phyloP scores from a whole-genome alignment of 1,139 yeast species.

The Candida dubliniensis region DNA sequence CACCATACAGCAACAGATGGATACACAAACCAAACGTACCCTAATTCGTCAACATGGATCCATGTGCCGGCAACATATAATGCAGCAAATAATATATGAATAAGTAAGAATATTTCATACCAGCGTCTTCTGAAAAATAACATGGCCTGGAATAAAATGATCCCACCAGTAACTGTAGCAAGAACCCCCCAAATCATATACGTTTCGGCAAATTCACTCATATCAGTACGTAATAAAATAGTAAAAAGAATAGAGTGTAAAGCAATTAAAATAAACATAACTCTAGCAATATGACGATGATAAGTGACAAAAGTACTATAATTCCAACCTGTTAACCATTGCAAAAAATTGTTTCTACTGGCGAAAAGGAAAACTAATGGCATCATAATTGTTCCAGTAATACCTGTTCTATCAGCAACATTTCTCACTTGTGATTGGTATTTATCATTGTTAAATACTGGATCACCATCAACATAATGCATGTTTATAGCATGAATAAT shows the following conservation, averaged over 20 bases:
- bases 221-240: no score
- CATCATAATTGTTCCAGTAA: slow-evolving; percentile 26
- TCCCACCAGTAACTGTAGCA: slow-evolving; percentile 33
- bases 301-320: slow-evolving; percentile 35
- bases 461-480: slow-evolving; percentile 23
- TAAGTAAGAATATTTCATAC: slow-evolving; percentile 44
- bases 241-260: no score
- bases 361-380: slow-evolving; percentile 41
- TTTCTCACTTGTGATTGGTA: slow-evolving; percentile 25
- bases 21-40: slow-evolving; percentile 39
- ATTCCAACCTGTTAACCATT: slow-evolving; percentile 40
- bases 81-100: slow-evolving; percentile 43
- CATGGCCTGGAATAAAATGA: slow-evolving; percentile 40
- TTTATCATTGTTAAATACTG: slow-evolving; percentile 19
- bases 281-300: slow-evolving; percentile 42
- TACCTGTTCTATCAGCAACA: slow-evolving; percentile 34
- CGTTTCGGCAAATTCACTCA: slow-evolving; percentile 9
- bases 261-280: slow-evolving; percentile 19
- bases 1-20: slow-evolving; percentile 45
- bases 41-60: slow-evolving; percentile 41
- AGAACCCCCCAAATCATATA: slow-evolving; percentile 32
- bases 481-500: slow-evolving; percentile 32
- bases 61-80: slow-evolving; percentile 43
- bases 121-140: slow-evolving; percentile 39
- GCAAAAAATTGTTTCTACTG: slow-evolving; percentile 44